Evolutionary conservation across 768 basidiomycete species (phyloP).

Genomic region (Lactifluus subvellereus): DNA sequence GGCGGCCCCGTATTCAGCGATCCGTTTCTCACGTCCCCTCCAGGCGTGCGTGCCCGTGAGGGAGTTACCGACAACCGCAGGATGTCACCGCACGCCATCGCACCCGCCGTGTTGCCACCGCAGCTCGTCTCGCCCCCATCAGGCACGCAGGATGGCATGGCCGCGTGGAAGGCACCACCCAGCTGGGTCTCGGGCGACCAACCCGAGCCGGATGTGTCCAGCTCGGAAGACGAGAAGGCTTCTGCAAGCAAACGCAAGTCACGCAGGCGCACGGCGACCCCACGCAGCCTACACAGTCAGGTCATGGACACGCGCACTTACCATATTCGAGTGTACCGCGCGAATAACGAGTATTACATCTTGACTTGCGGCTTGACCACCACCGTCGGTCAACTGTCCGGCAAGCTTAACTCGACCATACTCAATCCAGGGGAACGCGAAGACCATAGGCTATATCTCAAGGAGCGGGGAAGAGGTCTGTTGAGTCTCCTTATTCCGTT

Average conservation of each 20-base stretch:
- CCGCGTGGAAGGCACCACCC: slow-evolving; percentile 61
- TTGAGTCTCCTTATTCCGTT: slow-evolving; percentile 13
- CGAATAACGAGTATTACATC: slow-evolving; percentile 66
- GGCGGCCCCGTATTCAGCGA: slow-evolving; percentile 21
- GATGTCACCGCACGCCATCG: slow-evolving; percentile 16
- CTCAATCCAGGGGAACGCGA: slow-evolving; percentile 46
- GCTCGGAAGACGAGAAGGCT: slow-evolving; percentile 35
- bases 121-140: slow-evolving; percentile 14
- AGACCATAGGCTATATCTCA: slow-evolving; percentile 64
- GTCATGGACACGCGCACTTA: slow-evolving; percentile 30
- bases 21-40: slow-evolving; percentile 19
- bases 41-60: slow-evolving; percentile 12
- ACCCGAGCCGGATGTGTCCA: slow-evolving; percentile 37
- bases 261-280: slow-evolving; percentile 17
- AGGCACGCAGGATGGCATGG: slow-evolving; percentile 22
- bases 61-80: slow-evolving; percentile 13
- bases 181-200: slow-evolving; percentile 64
- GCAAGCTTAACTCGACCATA: slow-evolving; percentile 54
- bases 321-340: slow-evolving; percentile 71
- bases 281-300: neutral
- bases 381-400: slow-evolving; percentile 63
- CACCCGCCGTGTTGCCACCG: slow-evolving; percentile 11
- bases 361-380: slow-evolving; percentile 55
- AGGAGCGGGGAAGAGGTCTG: slow-evolving; percentile 70
- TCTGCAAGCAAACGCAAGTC: slow-evolving; percentile 24